Evolutionary conservation across 2,329 filamentous ascomycete species (phyloP), one percentile per base, ranked within the genome.

Genomic region (Westerdykella sp.): DNA sequence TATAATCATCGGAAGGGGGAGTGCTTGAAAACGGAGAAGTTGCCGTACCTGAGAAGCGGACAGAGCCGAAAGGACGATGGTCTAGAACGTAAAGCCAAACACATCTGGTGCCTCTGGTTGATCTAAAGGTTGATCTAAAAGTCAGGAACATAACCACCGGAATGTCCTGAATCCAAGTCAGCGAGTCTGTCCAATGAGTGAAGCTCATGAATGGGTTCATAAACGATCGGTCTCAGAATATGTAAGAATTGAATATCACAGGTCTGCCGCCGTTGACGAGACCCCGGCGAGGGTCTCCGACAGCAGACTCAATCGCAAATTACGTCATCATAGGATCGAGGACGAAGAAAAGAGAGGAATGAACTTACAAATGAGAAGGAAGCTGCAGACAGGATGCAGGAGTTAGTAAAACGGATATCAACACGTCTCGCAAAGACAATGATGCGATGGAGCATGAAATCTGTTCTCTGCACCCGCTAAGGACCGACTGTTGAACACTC

Each of bases 201-300:
- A 28, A 28, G 25, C 25, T 28, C 32, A 6, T 4, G 12, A 35
- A 15, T 2, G 15, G 32, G 9, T 7, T 14, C 7, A 18, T 14
- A 38, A 47, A 23, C 11, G 15, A 40, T 55, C 63, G 68, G 43
- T 54, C 53, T 95, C 89, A 95, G 89, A 87, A 95, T 95, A 95
- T 95, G 89, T 95, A 95, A 95, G 89, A 91, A 81, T 81, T 83
- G 72, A 89, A 87, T 94, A 85, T 95, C 89, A 95, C 64, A 60
- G 75, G 69, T 79, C 73, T 78, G 73, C 72, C 66, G 73, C 76
- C 84, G 83, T 89, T 83, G 45, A 84, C 78, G 83, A 85, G 75
- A 78, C 86, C 81, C 89, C 80, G 89, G 90, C 89, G 85, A 84
- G 88, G 81, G 85, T 74, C 77, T 87, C 88, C 90, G 81, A 81